phyloP scores from a whole-genome alignment of 257 asterid genomes.

The Henckelia pumila region DNA sequence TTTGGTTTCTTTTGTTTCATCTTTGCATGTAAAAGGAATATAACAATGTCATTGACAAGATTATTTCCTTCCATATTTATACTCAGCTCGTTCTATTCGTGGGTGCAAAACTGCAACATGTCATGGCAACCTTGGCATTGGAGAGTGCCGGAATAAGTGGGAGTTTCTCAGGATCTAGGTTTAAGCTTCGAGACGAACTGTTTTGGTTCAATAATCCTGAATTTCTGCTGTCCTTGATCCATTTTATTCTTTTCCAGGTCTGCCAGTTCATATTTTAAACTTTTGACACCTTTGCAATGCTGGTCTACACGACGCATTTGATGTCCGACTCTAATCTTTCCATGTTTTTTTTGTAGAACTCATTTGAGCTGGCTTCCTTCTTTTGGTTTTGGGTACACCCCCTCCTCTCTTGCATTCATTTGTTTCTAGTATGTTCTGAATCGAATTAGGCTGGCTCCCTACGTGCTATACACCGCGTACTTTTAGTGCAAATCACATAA shows the following conservation, averaged over 20 bases:
- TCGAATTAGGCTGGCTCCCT: too few species aligned
- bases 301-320: too few species aligned
- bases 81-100: slow-evolving; percentile 86
- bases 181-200: slow-evolving; percentile 86
- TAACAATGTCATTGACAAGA: too few species aligned
- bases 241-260: slow-evolving; percentile 96
- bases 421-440: background rate
- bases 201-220: slow-evolving; percentile 97
- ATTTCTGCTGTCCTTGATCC: slow-evolving; percentile 73
- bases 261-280: slow-evolving; percentile 11
- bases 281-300: background rate
- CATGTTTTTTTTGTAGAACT: slow-evolving; percentile 35
- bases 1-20: background rate
- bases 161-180: slow-evolving; percentile 49
- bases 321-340: slow-evolving; percentile 8
- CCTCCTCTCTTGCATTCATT: slow-evolving; percentile 18
- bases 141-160: slow-evolving; percentile 85
- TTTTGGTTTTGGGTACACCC: slow-evolving; percentile 96
- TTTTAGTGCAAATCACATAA: background rate
- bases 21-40: background rate
- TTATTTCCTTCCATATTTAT: background rate
- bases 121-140: slow-evolving; percentile 88
- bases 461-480: too few species aligned
- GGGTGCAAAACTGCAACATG: slow-evolving; percentile 90
- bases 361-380: slow-evolving; percentile 90